Conservation (phyloP, 2,329 filamentous ascomycete genomes). For the Colletotrichum liriopes region DNA sequence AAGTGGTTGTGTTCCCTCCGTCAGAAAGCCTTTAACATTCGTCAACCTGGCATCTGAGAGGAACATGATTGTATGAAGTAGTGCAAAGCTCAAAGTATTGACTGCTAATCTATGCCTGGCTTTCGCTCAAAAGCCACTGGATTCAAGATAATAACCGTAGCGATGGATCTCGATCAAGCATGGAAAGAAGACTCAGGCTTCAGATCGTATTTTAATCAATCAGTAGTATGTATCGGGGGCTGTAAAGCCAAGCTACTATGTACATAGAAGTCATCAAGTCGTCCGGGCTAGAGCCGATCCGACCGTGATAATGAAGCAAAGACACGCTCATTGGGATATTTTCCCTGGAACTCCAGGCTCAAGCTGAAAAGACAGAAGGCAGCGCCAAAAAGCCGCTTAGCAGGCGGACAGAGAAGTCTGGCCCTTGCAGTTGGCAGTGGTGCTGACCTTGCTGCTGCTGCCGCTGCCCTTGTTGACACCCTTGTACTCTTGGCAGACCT, state of each 20-base stretch:
- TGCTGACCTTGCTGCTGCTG: conserved; percentile 41
- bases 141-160: too few relatives aligned
- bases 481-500: conserved; percentile 45
- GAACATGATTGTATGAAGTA: too few relatives aligned
- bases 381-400: conserved; percentile 1
- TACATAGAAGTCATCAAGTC: conserved; percentile 30
- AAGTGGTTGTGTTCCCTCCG: too few relatives aligned
- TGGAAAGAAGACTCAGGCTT: not conserved
- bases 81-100: too few relatives aligned
- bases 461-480: conserved; percentile 41
- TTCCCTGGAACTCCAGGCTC: conserved; percentile 20
- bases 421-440: conserved; percentile 43
- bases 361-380: not conserved
- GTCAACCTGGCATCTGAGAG: too few relatives aligned
- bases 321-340: conserved; percentile 6
- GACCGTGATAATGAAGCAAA: conserved; percentile 25
- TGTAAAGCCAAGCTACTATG: conserved; percentile 30
- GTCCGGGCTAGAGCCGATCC: not conserved
- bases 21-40: too few relatives aligned
- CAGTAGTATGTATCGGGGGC: conserved; percentile 19
- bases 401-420: conserved; percentile 39
- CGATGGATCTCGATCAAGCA: not conserved
- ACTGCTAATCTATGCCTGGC: too few relatives aligned
- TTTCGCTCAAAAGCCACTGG: too few relatives aligned
- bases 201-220: not conserved